Base-by-base conservation (phyloP, 2,329 filamentous ascomycete genomes). In the Cladosporium velox region DNA sequence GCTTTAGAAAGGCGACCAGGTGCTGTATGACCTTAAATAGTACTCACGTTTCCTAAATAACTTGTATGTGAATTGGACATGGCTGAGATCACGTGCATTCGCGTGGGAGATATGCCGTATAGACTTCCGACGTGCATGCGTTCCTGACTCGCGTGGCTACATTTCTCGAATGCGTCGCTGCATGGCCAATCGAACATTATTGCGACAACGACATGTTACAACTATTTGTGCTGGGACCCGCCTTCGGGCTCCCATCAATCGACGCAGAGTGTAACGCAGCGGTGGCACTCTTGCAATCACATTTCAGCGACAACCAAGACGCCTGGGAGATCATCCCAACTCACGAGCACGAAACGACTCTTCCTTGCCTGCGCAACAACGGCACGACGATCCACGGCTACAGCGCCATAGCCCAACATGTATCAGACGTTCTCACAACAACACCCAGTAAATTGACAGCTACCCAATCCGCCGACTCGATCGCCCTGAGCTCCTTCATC, bases 211-310 rank as follows among this genome's bases (percentile, higher is more conserved):
- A 47, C 44, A 65, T 65, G 64, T 21, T 65, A 60, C 57, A 65
- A 80, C 86, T 99, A 67, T 91, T 97, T 79, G 86, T 97, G 74
- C 96, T 93, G 90, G 93, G 93, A 59, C 89, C 92, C 64, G 93
- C 91, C 49, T 96, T 97, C 77, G 89, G 88, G 49, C 86, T 97
- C 54, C 90, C 94, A 15, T 98, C 95, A 52, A 90, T 98, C 73
- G 93, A 98, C 74, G 84, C 94, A 55, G 91, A 96, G 82, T 98
- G 93, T 76, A 87, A 96, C 67, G 93, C 93, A 32, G 85, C 90
- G 52, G 88, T 97, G 70, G 88, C 91, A 63, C 93, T 93, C 76
- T 84, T 96, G 66, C 85, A 87, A 67, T 82, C 87, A 72, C 85
- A 84, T 66, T 81, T 91, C 28, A 84, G 86, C 41, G 76, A 79